phyloP scores from a whole-genome alignment of 306 rosid species.

The Prunus kanzakura region DNA sequence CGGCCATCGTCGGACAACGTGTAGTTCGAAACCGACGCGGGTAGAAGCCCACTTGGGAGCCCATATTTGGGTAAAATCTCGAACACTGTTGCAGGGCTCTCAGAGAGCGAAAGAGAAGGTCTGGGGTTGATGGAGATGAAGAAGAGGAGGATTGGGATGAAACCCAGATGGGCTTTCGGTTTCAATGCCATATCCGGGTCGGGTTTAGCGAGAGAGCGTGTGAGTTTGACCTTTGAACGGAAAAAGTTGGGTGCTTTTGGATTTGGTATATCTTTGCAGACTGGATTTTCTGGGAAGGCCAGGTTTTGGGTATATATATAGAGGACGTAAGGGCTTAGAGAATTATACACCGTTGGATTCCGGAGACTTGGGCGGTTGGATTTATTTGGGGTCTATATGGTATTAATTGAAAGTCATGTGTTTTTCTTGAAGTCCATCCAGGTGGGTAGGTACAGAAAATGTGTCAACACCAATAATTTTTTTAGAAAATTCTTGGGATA shows the following conservation, averaged over 20 bases:
- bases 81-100: conserved; percentile 39
- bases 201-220: neutral
- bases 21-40: conserved; percentile 57
- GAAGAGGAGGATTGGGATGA: conserved; percentile 20
- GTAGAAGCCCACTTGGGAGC: conserved; percentile 77
- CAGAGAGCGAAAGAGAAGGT: conserved; percentile 11
- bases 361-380: neutral
- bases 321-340: neutral
- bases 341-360: conserved; percentile 6
- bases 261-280: neutral
- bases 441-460: neutral
- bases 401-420: neutral
- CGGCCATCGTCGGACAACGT: conserved; percentile 54
- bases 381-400: neutral
- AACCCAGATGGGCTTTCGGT: conserved; percentile 22
- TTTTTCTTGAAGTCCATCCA: neutral
- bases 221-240: neutral
- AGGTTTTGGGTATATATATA: neutral
- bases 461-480: neutral
- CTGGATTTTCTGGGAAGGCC: neutral
- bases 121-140: conserved; percentile 12
- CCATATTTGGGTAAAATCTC: conserved; percentile 72
- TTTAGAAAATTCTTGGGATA: neutral
- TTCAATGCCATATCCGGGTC: conserved; percentile 32
- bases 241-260: neutral